Conservation (phyloP, 176 grass and related monocot genomes). For the Oryza rufipogon region DNA sequence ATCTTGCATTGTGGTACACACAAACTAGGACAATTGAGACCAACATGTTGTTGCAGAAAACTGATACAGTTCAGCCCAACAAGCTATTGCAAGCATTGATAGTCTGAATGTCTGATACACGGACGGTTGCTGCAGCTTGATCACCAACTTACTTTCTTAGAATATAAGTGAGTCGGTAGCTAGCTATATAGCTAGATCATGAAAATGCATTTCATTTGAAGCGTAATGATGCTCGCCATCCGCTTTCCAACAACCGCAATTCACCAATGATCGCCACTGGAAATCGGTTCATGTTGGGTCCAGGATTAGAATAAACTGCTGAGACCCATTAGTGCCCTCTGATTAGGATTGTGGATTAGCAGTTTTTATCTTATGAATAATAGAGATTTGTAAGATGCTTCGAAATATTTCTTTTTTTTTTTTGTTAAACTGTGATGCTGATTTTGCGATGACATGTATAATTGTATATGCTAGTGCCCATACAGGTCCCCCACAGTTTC, state of each 20-base stretch:
- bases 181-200: constrained; percentile 21
- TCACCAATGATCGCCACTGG: constrained; percentile 23
- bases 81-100: constrained; percentile 38
- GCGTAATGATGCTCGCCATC: constrained; percentile 51
- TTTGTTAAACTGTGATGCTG: no score
- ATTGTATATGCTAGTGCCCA: background rate
- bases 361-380: background rate
- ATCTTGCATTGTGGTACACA: constrained; percentile 49
- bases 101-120: background rate
- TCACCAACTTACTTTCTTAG: constrained; percentile 52
- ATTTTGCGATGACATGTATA: background rate
- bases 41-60: constrained; percentile 35
- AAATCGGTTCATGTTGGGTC: constrained; percentile 3
- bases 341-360: background rate
- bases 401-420: no score
- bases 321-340: constrained; percentile 1
- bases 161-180: constrained; percentile 34
- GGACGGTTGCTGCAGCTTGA: constrained; percentile 34
- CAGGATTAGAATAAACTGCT: constrained; percentile 6
- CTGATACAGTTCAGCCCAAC: constrained; percentile 5
- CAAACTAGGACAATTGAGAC: constrained; percentile 25
- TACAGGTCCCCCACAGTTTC: no score
- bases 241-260: constrained; percentile 49
- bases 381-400: background rate
- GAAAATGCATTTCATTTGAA: constrained; percentile 53